Base-by-base conservation (phyloP, 2,329 filamentous ascomycete genomes). In the Arthrobotrys sphaeroides region DNA sequence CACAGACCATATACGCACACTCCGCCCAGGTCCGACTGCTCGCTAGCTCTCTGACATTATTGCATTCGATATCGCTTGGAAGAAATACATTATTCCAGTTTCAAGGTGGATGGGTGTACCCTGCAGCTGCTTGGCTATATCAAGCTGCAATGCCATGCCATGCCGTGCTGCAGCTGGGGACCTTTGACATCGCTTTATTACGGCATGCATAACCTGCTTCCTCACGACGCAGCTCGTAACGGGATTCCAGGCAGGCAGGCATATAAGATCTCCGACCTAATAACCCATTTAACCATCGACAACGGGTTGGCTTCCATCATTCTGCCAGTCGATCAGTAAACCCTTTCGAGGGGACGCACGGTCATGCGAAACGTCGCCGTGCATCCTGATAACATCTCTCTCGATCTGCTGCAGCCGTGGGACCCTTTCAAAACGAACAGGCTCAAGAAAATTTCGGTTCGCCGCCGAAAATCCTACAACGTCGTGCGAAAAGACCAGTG, bases 231-330 rank as follows among this genome's bases (percentile, higher is more conserved):
- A 57, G 33, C 22, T 36, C 20, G 33, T 22, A 31, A 42, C 55
- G 24, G 36, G 55, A 9, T 20, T 22, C 16, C 24, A 3, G 28
- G 5, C 45, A 40, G 33, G 57, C 57, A 62, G 55, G 57, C 59
- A 72, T 72, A 64, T 72, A 65, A 65, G 59, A 72, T 64, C 49
- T 57, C 67, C 49, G 40, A 13, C 18, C 20, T 72, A 70, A 61
- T 51, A 47, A 61, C 66, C 36, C 28, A 70, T 70, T 70, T 70
- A 59, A 40, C 53, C 66, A 57, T 20, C 45, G 28, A 49, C 38
- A 40, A 38, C 64, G 51, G 31, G 38, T 51, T 47, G 64, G 64
- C 36, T 49, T 45, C 22, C 49, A 59, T 55, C 33, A 62, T 61
- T 60, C 43, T 36, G 36, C 47, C 38, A 65, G 59, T 38, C 59